Evolutionary conservation across 148 eudicot species (phyloP).

Genomic region (Cornus kousa): DNA sequence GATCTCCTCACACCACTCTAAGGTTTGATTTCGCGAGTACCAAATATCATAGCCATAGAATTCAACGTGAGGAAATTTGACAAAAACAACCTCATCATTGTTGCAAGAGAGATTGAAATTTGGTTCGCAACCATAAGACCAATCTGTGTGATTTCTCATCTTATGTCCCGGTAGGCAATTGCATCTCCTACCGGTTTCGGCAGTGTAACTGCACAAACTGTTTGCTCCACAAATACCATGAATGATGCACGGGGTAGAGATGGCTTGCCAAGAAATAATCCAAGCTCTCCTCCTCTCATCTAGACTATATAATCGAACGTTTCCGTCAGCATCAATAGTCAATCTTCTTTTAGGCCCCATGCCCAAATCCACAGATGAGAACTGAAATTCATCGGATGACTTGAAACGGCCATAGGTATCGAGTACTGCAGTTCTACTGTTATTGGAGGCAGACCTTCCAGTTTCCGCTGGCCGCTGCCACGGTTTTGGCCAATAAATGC

Average conservation of each 20-base stretch:
- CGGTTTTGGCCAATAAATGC: conserved; percentile 24
- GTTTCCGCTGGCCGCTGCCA: not conserved
- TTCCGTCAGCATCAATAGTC: conserved; percentile 16
- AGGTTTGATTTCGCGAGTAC: not conserved
- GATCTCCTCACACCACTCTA: conserved; percentile 5
- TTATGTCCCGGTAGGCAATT: conserved; percentile 12
- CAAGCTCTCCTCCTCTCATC: not conserved
- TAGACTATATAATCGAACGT: conserved; percentile 16
- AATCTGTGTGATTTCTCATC: conserved; percentile 18
- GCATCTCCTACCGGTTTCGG: not conserved
- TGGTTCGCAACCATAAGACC: conserved; percentile 19
- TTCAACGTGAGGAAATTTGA: conserved; percentile 10
- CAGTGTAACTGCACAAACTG: conserved; percentile 12
- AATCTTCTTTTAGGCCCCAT: conserved; percentile 15
- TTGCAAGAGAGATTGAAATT: conserved; percentile 1
- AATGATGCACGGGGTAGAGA: not conserved
- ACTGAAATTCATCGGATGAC: conserved; percentile 10
- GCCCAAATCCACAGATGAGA: conserved; percentile 11
- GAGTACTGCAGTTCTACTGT: conserved; percentile 7
- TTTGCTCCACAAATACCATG: conserved; percentile 17
- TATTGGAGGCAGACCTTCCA: conserved; percentile 9
- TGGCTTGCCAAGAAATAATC: not conserved
- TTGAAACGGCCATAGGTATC: conserved; percentile 17
- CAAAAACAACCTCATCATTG: not conserved
- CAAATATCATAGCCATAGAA: conserved; percentile 19